Conservation (phyloP, 2,329 filamentous ascomycete species). For the Aspergillus novoparasiticus region DNA sequence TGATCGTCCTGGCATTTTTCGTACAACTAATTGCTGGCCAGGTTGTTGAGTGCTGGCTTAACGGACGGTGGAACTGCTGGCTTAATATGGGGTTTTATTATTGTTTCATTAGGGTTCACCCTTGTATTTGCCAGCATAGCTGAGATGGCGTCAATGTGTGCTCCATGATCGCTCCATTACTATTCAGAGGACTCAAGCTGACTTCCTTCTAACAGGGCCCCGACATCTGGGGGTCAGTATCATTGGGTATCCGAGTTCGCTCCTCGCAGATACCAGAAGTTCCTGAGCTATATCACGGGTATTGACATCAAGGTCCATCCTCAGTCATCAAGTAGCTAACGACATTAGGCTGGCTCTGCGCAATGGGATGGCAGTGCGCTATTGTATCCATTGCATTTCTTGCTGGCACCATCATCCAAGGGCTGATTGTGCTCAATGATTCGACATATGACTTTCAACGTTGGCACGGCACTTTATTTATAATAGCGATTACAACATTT, state of each 20-base stretch:
- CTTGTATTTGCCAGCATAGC: constrained; percentile 43
- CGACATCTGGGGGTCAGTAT: constrained; percentile 44
- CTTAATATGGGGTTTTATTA: constrained; percentile 42
- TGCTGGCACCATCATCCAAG: constrained; percentile 50
- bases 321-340: not conserved
- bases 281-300: constrained; percentile 51
- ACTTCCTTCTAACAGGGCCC: constrained; percentile 32
- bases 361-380: constrained; percentile 50
- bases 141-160: constrained; percentile 49
- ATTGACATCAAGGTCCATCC: not conserved
- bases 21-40: constrained; percentile 21
- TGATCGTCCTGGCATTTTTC: constrained; percentile 3
- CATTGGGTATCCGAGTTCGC: constrained; percentile 50
- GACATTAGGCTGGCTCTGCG: constrained; percentile 44
- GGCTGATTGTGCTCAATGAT: constrained; percentile 48
- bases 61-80: constrained; percentile 42
- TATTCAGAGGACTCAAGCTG: not conserved
- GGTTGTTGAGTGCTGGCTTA: constrained; percentile 33
- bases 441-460: constrained; percentile 42
- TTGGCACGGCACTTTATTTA: constrained; percentile 51
- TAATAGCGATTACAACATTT: constrained; percentile 43
- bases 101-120: constrained; percentile 33
- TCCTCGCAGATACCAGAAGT: constrained; percentile 43
- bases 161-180: not conserved
- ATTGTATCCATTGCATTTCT: constrained; percentile 49